phyloP scores from a whole-genome alignment of 768 basidiomycete genomes.

The Goffeauzyma gilvescens region DNA sequence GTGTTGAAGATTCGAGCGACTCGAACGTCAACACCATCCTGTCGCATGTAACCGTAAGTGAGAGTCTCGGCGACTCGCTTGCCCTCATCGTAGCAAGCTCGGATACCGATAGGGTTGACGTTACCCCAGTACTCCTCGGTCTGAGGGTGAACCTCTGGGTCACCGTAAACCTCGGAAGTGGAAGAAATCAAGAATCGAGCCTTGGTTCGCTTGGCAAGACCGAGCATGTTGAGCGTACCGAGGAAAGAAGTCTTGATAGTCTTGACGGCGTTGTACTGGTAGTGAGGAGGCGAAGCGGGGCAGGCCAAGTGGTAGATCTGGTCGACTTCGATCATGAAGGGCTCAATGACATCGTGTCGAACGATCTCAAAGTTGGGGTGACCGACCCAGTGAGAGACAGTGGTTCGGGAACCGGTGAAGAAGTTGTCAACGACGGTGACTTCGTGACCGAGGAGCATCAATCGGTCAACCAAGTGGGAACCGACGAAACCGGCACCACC shows the following conservation, averaged over 20 bases:
- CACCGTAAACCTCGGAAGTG: constrained; percentile 96
- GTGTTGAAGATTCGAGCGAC: constrained; percentile 93
- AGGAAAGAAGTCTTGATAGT: constrained; percentile 97
- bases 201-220: constrained; percentile 88
- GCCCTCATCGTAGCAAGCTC: constrained; percentile 99
- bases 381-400: constrained; percentile 47
- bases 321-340: constrained; percentile 97
- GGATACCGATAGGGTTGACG: constrained; percentile 93
- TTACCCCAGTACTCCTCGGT: constrained; percentile 94
- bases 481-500: constrained; percentile 99
- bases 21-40: constrained; percentile 85
- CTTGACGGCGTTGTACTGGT: constrained; percentile 94
- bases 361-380: constrained; percentile 99
- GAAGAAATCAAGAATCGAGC: constrained; percentile 90
- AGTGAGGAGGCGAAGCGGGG: constrained; percentile 90
- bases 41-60: constrained; percentile 85
- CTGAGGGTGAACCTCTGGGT: constrained; percentile 95
- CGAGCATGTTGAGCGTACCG: constrained; percentile 97
- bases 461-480: constrained; percentile 84
- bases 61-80: constrained; percentile 97
- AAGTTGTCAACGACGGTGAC: constrained; percentile 96
- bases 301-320: constrained; percentile 98
- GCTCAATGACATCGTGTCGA: constrained; percentile 89
- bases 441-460: constrained; percentile 95
- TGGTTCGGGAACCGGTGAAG: constrained; percentile 95